Percentiles rank a stretch among this genome's conserved stretches.
phyloP scores from a whole-genome alignment of 1,139 yeast genomes.

The Scheffersomyces parashehatae region DNA sequence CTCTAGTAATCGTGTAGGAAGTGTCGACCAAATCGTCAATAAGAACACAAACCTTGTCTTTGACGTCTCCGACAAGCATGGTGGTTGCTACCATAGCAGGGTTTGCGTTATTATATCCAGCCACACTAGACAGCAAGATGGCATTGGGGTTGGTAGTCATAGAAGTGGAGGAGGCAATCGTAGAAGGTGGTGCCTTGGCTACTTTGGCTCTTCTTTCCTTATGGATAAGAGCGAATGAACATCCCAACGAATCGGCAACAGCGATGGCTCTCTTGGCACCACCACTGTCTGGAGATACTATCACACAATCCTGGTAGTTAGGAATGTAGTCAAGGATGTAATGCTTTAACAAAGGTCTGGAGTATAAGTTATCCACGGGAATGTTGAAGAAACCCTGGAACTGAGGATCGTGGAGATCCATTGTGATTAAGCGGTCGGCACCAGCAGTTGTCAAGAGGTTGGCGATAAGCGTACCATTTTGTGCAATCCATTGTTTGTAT shows the following conservation, averaged over 20 bases:
- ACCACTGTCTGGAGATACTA: conserved; percentile 96
- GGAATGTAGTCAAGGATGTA: conserved; percentile 76
- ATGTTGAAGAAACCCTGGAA: conserved; percentile 92
- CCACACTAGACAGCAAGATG: conserved; percentile 5
- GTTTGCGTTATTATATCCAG: conserved; percentile 4
- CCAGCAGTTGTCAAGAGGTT: conserved; percentile 89
- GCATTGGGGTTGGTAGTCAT: conserved; percentile 4
- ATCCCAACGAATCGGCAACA: conserved; percentile 85
- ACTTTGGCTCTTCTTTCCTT: conserved; percentile 77
- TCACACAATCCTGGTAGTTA: conserved; percentile 72
- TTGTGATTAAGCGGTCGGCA: conserved; percentile 93
- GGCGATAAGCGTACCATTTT: conserved; percentile 91
- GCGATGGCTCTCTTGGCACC: conserved; percentile 97
- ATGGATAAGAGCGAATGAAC: conserved; percentile 92
- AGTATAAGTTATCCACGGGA: conserved; percentile 88
- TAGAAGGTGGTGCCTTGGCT: conserved; percentile 32
- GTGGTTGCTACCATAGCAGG: conserved; percentile 57
- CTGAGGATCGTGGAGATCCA: conserved; percentile 97
- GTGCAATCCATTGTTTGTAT: conserved; percentile 94
- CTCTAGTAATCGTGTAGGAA: conserved; percentile 86
- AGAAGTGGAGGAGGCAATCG: conserved; percentile 13
- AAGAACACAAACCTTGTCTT: conserved; percentile 77
- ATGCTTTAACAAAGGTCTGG: conserved; percentile 79
- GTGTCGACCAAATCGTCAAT: conserved; percentile 95
- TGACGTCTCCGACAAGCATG: conserved; percentile 92